Conservation (phyloP, 2,329 filamentous ascomycete genomes). For the Talaromyces sp. region DNA sequence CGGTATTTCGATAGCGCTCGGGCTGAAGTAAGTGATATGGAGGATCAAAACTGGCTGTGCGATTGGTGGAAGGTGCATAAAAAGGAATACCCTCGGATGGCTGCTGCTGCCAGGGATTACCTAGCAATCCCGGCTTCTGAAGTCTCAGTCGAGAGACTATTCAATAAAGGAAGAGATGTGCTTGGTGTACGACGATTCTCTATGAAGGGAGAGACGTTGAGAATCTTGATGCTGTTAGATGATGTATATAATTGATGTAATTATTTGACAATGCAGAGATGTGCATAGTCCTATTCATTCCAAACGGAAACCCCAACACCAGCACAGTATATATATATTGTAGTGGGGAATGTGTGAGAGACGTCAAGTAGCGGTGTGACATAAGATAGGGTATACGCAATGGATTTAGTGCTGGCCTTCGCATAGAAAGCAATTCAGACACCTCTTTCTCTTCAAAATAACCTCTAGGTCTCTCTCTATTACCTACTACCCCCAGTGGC, state of each 20-base stretch:
- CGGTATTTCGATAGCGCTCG: slow-evolving; percentile 9
- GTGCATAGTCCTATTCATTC: background rate
- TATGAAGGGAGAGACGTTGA: slow-evolving; percentile 4
- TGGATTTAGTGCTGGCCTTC: no score
- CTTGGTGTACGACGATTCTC: slow-evolving; percentile 8
- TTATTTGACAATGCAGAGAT: background rate
- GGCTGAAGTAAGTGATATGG: slow-evolving; percentile 9
- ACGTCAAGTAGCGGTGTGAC: no score
- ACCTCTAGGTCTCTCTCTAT: no score
- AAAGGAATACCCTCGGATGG: slow-evolving; percentile 7
- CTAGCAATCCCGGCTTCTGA: slow-evolving; percentile 8
- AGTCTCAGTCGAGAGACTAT: slow-evolving; percentile 6
- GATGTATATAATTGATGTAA: background rate
- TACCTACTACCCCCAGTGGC: no score
- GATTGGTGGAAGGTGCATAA: slow-evolving; percentile 8
- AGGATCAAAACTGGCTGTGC: slow-evolving; percentile 9
- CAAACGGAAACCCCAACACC: background rate
- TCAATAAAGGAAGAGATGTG: slow-evolving; percentile 4
- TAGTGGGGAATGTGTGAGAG: no score
- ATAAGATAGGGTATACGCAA: no score
- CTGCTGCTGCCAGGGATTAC: slow-evolving; percentile 4
- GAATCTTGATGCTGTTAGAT: slow-evolving; percentile 2
- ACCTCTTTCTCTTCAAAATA: no score
- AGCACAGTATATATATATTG: background rate
- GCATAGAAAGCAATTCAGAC: no score